phyloP scores from a whole-genome alignment of 2,329 filamentous ascomycete genomes.

The Phaeosphaeria sp. region DNA sequence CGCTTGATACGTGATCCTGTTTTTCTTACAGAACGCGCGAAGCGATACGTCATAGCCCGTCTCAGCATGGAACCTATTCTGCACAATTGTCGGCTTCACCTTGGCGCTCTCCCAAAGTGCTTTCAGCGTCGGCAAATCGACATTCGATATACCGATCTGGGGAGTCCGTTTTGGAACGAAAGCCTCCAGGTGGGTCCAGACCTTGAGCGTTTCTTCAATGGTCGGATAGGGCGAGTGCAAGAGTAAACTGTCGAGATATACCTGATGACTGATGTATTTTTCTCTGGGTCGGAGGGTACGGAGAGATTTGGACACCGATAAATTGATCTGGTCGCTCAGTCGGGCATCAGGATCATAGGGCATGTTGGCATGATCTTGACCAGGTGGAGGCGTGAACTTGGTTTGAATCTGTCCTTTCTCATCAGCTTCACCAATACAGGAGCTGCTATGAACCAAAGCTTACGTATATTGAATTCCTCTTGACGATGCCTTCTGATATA shows the following conservation, averaged over 20 bases:
- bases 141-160: conserved; percentile 78
- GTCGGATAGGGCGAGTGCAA: conserved; percentile 64
- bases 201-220: conserved; percentile 63
- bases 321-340: conserved; percentile 69
- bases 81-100: conserved; percentile 69
- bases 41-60: conserved; percentile 68
- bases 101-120: conserved; percentile 56
- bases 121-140: conserved; percentile 64
- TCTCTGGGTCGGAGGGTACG: conserved; percentile 58
- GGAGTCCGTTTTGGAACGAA: conserved; percentile 72
- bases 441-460: conserved; percentile 24
- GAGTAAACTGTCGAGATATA: conserved; percentile 66
- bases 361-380: conserved; percentile 66
- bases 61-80: conserved; percentile 74
- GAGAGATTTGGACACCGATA: conserved; percentile 73
- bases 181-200: conserved; percentile 70
- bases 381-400: conserved; percentile 74
- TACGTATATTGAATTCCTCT: conserved; percentile 69
- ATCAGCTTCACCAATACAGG: not conserved
- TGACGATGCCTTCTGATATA: conserved; percentile 65
- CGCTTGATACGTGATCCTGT: conserved; percentile 63
- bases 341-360: conserved; percentile 68
- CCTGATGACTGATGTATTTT: not conserved
- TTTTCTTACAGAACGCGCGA: conserved; percentile 62
- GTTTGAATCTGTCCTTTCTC: conserved; percentile 69